Percentiles rank a stretch among this genome's conserved stretches.
Evolutionary conservation across 2,329 filamentous ascomycete genomes (phyloP).

Genomic region (Cercospora zeina): DNA sequence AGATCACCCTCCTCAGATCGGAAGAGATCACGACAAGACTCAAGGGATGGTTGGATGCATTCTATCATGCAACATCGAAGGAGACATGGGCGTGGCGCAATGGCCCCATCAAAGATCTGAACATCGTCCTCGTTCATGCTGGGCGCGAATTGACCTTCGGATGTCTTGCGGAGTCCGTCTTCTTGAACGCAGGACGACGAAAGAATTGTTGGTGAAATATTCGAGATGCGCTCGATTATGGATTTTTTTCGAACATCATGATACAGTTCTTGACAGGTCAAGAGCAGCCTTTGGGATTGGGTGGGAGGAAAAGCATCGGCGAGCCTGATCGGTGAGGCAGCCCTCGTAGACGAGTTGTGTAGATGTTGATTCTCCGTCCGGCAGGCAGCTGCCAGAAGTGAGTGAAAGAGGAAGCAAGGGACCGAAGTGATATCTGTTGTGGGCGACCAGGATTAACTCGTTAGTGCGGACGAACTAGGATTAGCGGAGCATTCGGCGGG

Average conservation of each 20-base stretch:
- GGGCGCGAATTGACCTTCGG: background rate
- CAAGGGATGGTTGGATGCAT: background rate
- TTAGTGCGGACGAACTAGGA: background rate
- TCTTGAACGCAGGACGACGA: background rate
- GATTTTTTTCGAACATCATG: background rate
- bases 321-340: slow-evolving; percentile 3
- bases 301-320: background rate
- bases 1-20: background rate
- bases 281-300: background rate
- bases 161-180: background rate
- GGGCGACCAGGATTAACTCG: background rate
- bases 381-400: background rate
- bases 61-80: background rate
- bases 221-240: background rate
- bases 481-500: background rate
- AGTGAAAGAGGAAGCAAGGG: background rate
- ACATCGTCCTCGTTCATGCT: background rate
- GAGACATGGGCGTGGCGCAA: too few relatives aligned
- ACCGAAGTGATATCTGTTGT: background rate
- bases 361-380: background rate
- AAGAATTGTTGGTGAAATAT: background rate
- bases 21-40: too few relatives aligned
- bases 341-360: background rate
- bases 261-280: background rate
- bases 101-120: background rate